Conservation (phyloP, 176 grass and related monocot species). For the Carex kokanica region DNA sequence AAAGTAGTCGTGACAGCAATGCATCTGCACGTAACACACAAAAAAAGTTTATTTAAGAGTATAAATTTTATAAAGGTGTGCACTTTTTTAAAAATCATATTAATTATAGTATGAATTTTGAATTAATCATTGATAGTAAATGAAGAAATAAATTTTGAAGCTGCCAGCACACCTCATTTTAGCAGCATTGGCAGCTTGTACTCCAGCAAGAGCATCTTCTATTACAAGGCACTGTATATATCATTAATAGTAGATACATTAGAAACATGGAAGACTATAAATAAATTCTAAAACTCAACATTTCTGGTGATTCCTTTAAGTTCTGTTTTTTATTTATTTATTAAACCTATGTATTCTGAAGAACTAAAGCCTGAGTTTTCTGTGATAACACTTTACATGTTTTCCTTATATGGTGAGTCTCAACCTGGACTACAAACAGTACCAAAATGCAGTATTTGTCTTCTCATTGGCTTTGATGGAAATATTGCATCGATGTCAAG, state of each 20-base stretch:
- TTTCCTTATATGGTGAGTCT: neutral
- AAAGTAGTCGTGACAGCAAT: slow-evolving; percentile 95
- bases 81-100: neutral
- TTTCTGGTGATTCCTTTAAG: neutral
- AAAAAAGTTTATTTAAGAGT: slow-evolving; percentile 2
- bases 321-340: neutral
- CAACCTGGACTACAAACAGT: neutral
- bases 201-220: slow-evolving; percentile 98
- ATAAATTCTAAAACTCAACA: neutral
- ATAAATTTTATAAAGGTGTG: slow-evolving; percentile 18
- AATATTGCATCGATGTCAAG: neutral
- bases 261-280: slow-evolving; percentile 4
- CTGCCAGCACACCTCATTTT: slow-evolving; percentile 56
- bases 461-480: neutral
- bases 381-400: neutral
- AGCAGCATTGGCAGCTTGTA: slow-evolving; percentile 92
- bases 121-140: neutral
- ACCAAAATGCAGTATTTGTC: neutral
- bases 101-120: neutral
- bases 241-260: slow-evolving; percentile 1
- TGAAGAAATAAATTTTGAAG: neutral
- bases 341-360: neutral
- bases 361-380: neutral
- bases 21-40: slow-evolving; percentile 60
- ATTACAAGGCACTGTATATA: slow-evolving; percentile 78